Percentiles rank a stretch among this genome's conserved stretches.
These are phyloP conservation scores for Brassica hybrid DNA, from an alignment of 441 rosid species.

Conservation along the genomic window DNA sequence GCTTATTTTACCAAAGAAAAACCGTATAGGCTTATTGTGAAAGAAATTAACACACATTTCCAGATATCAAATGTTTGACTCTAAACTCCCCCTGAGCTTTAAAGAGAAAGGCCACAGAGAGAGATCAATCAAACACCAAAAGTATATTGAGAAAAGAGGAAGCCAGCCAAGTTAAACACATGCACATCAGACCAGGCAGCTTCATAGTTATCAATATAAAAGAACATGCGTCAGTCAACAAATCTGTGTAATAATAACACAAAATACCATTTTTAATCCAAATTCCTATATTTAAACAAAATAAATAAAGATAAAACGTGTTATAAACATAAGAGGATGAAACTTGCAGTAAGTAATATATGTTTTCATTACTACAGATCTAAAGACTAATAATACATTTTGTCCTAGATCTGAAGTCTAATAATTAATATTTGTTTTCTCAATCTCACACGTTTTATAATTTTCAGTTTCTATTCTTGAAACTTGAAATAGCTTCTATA, in stretches of 20 bases:
- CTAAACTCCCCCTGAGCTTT: too few relatives aligned
- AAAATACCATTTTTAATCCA: background rate
- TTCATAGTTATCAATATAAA: background rate
- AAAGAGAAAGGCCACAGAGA: too few relatives aligned
- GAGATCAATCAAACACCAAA: background rate
- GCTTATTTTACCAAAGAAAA: too few relatives aligned
- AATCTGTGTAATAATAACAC: background rate
- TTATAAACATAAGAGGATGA: conserved; percentile 30
- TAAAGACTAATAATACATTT: conserved; percentile 12
- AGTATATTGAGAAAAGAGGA: background rate
- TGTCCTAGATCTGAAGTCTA: conserved; percentile 26
- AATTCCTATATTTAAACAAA: background rate
- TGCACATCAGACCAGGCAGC: background rate
- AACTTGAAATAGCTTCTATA: conserved; percentile 13
- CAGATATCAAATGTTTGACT: too few relatives aligned
- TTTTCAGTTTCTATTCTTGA: conserved; percentile 15
- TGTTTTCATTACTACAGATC: conserved; percentile 13
- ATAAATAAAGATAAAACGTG: conserved; percentile 9
- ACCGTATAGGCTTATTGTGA: too few relatives aligned
- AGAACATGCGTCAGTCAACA: background rate
- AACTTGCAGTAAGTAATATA: conserved; percentile 3
- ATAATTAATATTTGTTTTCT: background rate
- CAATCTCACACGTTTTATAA: conserved; percentile 35
- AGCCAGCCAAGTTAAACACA: background rate
- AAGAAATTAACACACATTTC: too few relatives aligned